These are phyloP conservation scores for Kluyveromyces dobzhanskii DNA, from an alignment of 805 yeast genomes.

Conservation along the genomic window DNA sequence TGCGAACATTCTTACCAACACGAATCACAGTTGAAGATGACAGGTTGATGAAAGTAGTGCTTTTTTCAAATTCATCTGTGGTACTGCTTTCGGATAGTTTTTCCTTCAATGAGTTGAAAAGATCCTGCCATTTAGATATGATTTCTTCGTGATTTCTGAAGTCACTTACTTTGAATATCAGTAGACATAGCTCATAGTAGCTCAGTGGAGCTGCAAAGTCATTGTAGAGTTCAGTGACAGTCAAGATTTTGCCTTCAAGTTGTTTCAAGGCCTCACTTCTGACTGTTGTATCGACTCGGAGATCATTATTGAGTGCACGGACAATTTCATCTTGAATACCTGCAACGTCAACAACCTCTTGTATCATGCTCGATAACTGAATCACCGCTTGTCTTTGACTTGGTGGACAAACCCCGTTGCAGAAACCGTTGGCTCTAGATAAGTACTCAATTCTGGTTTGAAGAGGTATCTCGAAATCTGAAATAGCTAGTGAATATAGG, in stretches of 20 bases:
- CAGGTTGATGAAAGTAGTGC: conserved; percentile 29
- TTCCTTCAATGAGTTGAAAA: conserved; percentile 44
- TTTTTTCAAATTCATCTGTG: conserved; percentile 23
- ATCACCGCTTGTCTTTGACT: conserved; percentile 68
- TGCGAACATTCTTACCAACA: conserved; percentile 56
- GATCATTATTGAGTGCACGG: conserved; percentile 41
- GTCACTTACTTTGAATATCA: conserved; percentile 76
- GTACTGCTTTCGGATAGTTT: conserved; percentile 21
- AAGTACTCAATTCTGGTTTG: conserved; percentile 76
- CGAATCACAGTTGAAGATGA: conserved; percentile 32
- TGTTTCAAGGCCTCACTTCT: conserved; percentile 42
- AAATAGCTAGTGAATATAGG: conserved; percentile 61
- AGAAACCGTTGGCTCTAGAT: conserved; percentile 88
- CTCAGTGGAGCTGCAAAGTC: conserved; percentile 82
- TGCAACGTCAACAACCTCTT: conserved; percentile 80
- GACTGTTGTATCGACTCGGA: conserved; percentile 36
- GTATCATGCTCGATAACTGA: conserved; percentile 57
- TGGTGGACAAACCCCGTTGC: conserved; percentile 77
- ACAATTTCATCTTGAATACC: conserved; percentile 57
- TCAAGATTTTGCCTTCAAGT: conserved; percentile 56
- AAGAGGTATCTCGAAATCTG: conserved; percentile 61
- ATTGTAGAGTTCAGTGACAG: conserved; percentile 75
- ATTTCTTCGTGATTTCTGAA: conserved; percentile 80
- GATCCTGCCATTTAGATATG: conserved; percentile 67
- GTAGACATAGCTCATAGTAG: conserved; percentile 72